phyloP scores from a whole-genome alignment of 768 basidiomycete species.

The Mycena filopes region DNA sequence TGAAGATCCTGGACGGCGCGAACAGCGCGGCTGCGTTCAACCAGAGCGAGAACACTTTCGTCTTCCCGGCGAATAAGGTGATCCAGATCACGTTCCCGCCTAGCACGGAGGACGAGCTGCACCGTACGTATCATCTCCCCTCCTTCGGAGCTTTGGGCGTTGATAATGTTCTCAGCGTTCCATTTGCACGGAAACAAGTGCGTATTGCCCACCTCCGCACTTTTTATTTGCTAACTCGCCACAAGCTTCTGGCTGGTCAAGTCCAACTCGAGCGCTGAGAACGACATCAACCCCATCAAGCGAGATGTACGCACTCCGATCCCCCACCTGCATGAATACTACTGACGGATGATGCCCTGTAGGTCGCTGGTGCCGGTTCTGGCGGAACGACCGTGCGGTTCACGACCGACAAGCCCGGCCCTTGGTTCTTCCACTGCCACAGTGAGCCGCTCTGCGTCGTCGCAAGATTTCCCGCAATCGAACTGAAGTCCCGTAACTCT shows the following conservation, averaged over 20 bases:
- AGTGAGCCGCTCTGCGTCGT: slow-evolving; percentile 13
- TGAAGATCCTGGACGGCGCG: slow-evolving; percentile 49
- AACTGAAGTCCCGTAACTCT: background rate
- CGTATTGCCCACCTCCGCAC: no score
- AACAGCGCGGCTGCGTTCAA: slow-evolving; percentile 41
- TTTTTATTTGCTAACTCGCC: no score
- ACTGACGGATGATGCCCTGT: background rate
- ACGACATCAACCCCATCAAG: slow-evolving; percentile 60
- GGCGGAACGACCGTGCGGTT: slow-evolving; percentile 56
- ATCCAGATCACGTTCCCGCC: slow-evolving; percentile 51
- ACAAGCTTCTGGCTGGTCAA: slow-evolving; percentile 54
- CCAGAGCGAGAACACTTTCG: slow-evolving; percentile 49
- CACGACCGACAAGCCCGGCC: slow-evolving; percentile 61
- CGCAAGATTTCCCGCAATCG: no score
- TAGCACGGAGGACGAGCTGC: slow-evolving; percentile 42
- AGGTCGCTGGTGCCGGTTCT: slow-evolving; percentile 33
- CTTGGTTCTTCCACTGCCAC: slow-evolving; percentile 45
- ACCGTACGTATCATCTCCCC: slow-evolving; percentile 34
- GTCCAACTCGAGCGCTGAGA: slow-evolving; percentile 41
- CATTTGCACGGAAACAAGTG: slow-evolving; percentile 39
- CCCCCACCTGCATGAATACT: background rate
- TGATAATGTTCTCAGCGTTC: slow-evolving; percentile 34
- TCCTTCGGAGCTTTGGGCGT: background rate
- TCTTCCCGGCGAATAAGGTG: slow-evolving; percentile 48
- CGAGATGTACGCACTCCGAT: slow-evolving; percentile 34